These are phyloP conservation scores for Globisporangium sylvaticum DNA, from an alignment of 352 stramenopile species.

Conservation along the genomic window DNA sequence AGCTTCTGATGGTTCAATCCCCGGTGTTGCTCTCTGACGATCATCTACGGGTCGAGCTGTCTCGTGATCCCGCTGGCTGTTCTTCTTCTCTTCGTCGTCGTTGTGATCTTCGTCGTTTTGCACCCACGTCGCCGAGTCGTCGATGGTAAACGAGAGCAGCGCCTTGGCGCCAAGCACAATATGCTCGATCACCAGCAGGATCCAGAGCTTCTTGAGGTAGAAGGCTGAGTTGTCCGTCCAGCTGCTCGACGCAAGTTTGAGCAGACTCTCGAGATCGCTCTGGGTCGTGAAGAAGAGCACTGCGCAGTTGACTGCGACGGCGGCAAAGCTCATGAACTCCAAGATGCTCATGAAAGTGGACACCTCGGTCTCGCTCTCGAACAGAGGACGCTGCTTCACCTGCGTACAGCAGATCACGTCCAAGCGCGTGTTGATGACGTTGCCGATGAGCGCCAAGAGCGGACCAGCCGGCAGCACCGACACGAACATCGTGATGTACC, in stretches of 20 bases:
- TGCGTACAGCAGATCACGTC: conserved; percentile 81
- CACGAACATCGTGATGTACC: conserved; percentile 94
- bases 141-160: conserved; percentile 56
- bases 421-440: conserved; percentile 85
- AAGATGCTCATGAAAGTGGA: conserved; percentile 90
- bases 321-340: conserved; percentile 88
- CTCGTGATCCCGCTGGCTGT: conserved; percentile 11
- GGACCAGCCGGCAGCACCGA: conserved; percentile 87
- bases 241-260: conserved; percentile 16
- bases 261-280: conserved; percentile 58
- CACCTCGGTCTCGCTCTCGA: conserved; percentile 83
- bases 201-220: conserved; percentile 58
- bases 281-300: conserved; percentile 71
- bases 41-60: neutral
- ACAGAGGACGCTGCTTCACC: conserved; percentile 63
- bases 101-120: conserved; percentile 58
- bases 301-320: conserved; percentile 69
- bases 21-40: neutral
- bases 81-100: conserved; percentile 35
- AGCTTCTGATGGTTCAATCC: neutral
- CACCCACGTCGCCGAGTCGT: conserved; percentile 71
- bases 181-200: conserved; percentile 63
- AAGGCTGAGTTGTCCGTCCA: conserved; percentile 22
- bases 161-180: conserved; percentile 61
- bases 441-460: conserved; percentile 83